A percentile compares a stretch with the other conserved stretches of the same genome.
phyloP scores from a whole-genome alignment of 2,329 filamentous ascomycete species.

The Sarocladium strictum region DNA sequence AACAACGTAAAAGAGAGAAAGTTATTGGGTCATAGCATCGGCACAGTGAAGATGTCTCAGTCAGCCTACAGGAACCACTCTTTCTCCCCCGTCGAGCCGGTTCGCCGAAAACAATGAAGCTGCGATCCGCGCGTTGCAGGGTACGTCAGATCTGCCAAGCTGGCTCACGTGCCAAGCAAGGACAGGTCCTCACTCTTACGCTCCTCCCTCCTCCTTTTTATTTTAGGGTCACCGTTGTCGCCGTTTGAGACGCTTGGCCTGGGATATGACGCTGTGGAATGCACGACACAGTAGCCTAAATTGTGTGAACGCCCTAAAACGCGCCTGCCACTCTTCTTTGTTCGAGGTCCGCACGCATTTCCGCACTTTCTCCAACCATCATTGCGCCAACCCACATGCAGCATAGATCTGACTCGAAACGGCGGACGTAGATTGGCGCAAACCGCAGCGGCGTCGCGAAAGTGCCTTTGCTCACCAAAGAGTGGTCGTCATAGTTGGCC shows the following conservation, averaged over 20 bases:
- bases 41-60: too few relatives aligned
- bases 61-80: too few relatives aligned
- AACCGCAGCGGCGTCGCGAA: neutral
- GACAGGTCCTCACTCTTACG: neutral
- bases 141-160: neutral
- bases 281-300: neutral
- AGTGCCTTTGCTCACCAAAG: neutral
- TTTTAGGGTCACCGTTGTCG: neutral
- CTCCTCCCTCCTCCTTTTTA: neutral
- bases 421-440: neutral
- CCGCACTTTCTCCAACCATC: neutral
- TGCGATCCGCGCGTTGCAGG: neutral
- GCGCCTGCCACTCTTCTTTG: neutral
- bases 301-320: neutral
- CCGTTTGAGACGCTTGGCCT: neutral
- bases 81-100: too few relatives aligned
- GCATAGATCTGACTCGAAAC: neutral
- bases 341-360: too few relatives aligned
- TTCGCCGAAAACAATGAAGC: neutral
- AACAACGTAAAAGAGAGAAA: neutral
- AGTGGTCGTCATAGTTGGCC: neutral
- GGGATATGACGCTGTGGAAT: neutral
- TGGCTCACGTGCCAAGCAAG: neutral
- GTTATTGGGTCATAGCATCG: too few relatives aligned
- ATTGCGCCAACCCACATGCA: slow-evolving; percentile 4